Conservation (phyloP, 805 yeast species). For the Metschnikowia hibisci region DNA sequence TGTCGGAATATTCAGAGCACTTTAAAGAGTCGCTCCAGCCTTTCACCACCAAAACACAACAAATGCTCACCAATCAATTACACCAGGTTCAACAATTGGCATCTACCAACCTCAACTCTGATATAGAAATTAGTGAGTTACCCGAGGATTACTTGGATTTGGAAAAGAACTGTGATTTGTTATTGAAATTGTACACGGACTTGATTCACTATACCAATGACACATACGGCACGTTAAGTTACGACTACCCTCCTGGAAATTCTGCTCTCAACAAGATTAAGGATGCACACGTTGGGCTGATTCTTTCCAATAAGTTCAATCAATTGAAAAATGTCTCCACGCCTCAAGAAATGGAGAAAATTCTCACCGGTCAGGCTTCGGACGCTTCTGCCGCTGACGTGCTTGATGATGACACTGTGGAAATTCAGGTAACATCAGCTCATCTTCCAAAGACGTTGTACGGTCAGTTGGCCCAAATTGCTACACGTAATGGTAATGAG, state of each 20-base stretch:
- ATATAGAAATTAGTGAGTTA: constrained; percentile 64
- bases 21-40: constrained; percentile 47
- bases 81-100: constrained; percentile 48
- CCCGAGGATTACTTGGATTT: constrained; percentile 69
- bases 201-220: constrained; percentile 39
- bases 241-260: constrained; percentile 74
- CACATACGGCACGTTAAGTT: constrained; percentile 70
- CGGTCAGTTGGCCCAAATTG: constrained; percentile 62
- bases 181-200: constrained; percentile 56
- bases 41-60: constrained; percentile 54
- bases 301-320: constrained; percentile 51
- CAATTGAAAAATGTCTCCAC: constrained; percentile 61
- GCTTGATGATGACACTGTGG: constrained; percentile 18
- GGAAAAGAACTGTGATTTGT: constrained; percentile 63
- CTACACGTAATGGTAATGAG: constrained; percentile 44
- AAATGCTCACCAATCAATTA: constrained; percentile 58
- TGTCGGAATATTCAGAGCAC: constrained; percentile 37
- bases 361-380: constrained; percentile 37
- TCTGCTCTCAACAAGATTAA: constrained; percentile 47
- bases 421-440: constrained; percentile 30
- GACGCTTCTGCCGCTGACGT: constrained; percentile 6
- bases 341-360: constrained; percentile 63
- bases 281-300: constrained; percentile 62
- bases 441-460: constrained; percentile 66
- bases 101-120: constrained; percentile 24